These are phyloP conservation scores for Goffeauzyma gilvescens DNA, from an alignment of 768 basidiomycete genomes.

Conservation along the genomic window DNA sequence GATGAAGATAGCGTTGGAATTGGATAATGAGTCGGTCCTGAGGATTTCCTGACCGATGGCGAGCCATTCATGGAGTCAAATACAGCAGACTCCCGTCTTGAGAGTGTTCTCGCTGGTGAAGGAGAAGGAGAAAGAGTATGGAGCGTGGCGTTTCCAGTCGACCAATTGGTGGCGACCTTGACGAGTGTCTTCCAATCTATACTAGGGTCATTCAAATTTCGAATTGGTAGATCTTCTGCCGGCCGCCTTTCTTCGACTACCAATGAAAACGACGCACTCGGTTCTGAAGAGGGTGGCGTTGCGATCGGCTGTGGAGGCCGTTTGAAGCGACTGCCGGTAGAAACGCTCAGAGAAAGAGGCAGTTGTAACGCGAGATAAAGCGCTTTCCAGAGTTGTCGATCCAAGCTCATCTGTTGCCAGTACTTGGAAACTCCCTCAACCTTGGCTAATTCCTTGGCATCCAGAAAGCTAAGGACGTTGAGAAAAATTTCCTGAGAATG, in stretches of 20 bases:
- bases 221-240: neutral
- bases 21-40: neutral
- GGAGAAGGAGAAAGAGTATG: slow-evolving; percentile 24
- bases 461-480: slow-evolving; percentile 23
- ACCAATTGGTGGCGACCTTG: slow-evolving; percentile 29
- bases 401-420: slow-evolving; percentile 24
- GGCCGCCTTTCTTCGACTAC: too few relatives aligned
- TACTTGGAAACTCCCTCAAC: slow-evolving; percentile 24
- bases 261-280: neutral
- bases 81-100: neutral
- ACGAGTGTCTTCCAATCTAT: slow-evolving; percentile 31
- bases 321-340: neutral
- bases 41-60: neutral
- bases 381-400: slow-evolving; percentile 30
- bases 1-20: neutral
- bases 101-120: neutral
- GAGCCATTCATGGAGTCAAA: neutral
- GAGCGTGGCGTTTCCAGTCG: slow-evolving; percentile 26
- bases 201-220: neutral
- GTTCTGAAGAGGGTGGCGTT: too few relatives aligned
- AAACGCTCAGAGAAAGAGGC: neutral
- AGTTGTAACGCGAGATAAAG: slow-evolving; percentile 17
- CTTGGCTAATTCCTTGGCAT: slow-evolving; percentile 16
- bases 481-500: slow-evolving; percentile 29
- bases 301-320: neutral